phyloP scores from a whole-genome alignment of 2,329 filamentous ascomycete species.

The Ramularia endophylla region DNA sequence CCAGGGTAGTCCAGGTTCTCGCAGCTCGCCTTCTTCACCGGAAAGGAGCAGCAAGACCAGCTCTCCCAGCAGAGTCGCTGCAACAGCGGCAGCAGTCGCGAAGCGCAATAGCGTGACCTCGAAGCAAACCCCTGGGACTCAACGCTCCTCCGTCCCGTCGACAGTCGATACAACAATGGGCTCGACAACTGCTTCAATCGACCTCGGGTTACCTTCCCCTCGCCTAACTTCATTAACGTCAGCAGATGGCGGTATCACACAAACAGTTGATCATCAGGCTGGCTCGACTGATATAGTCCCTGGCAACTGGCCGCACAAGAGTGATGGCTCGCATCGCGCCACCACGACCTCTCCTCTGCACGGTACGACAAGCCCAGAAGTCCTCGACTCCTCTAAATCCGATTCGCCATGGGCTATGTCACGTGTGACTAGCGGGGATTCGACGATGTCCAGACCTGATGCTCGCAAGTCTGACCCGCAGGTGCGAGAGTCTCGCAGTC shows the following conservation, averaged over 20 bases:
- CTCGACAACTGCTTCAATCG: slow-evolving; percentile 27
- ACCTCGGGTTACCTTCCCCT: slow-evolving; percentile 27
- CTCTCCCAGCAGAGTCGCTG: slow-evolving; percentile 13
- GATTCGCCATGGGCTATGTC: slow-evolving; percentile 20
- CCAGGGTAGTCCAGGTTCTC: slow-evolving; percentile 21
- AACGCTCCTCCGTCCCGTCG: slow-evolving; percentile 25
- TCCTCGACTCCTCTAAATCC: slow-evolving; percentile 11
- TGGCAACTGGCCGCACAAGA: slow-evolving; percentile 16
- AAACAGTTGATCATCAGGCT: slow-evolving; percentile 1
- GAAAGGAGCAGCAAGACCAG: slow-evolving; percentile 12
- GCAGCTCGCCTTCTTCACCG: slow-evolving; percentile 20
- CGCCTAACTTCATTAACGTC: slow-evolving; percentile 30
- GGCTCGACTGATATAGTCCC: no score
- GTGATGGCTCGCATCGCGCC: slow-evolving; percentile 19
- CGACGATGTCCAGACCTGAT: slow-evolving; percentile 10
- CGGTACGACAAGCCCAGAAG: slow-evolving; percentile 16
- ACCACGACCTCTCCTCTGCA: slow-evolving; percentile 18
- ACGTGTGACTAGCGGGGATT: slow-evolving; percentile 23
- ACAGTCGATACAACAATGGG: slow-evolving; percentile 30
- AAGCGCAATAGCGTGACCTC: slow-evolving; percentile 16
- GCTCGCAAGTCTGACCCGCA: slow-evolving; percentile 12
- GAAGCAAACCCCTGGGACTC: slow-evolving; percentile 10
- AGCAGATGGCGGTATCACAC: slow-evolving; percentile 22
- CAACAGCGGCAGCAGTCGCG: slow-evolving; percentile 6
- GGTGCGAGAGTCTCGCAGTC: slow-evolving; percentile 28